Evolutionary conservation across 208 protist genomes (phyloP), one percentile per base, ranked within the genome.

Genomic region (Leishmania braziliensis): DNA sequence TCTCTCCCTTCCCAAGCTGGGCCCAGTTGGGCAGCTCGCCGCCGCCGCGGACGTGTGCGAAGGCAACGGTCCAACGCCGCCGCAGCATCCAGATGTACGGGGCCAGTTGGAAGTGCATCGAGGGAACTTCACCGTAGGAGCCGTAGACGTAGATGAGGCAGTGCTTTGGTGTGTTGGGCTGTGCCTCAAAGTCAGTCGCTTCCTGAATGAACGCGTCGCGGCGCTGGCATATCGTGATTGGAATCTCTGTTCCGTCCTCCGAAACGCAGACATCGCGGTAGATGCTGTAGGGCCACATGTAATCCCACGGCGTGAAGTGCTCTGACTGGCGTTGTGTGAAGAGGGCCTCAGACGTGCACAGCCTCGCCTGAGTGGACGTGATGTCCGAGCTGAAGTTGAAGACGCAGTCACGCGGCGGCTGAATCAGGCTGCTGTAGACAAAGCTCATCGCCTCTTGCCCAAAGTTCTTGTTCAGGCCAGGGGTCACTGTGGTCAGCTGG

Each of bases 11-110:
- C 14, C 93, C 95, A 77, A 90, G 78, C 54, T 97, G 90, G 20
- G 92, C 93, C 93, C 94, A 98, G 56, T 91, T 85, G 14, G 90
- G 91, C 39, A 97, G 89, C 85, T 99, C 97, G 29, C 95, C 96
- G 77, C 98, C 98, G 66, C 98, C 98, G 54, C 98, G 91, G 39
- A 99, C 93, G 85, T 98, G 93, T 2, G 96, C 96, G 82, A 99
- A 96, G 68, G 89, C 93, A 62, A 98, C 89, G 20, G 90, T 95
- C 93, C 93, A 98, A 23, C 95, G 92, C 8, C 95, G 95, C 10
- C 95, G 95, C 65, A 98, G 76, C 91, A 98, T 93, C 92, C 92
- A 98, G 90, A 98, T 95, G 90, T 98, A 98, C 39, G 95, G 95
- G n/a, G 95, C 95, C 1, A 98, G 89, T 82, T 98, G 95, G 82